These are phyloP conservation scores for Clavariopsis aquatica DNA, from an alignment of 495 filamentous ascomycete species.

Conservation along the genomic window DNA sequence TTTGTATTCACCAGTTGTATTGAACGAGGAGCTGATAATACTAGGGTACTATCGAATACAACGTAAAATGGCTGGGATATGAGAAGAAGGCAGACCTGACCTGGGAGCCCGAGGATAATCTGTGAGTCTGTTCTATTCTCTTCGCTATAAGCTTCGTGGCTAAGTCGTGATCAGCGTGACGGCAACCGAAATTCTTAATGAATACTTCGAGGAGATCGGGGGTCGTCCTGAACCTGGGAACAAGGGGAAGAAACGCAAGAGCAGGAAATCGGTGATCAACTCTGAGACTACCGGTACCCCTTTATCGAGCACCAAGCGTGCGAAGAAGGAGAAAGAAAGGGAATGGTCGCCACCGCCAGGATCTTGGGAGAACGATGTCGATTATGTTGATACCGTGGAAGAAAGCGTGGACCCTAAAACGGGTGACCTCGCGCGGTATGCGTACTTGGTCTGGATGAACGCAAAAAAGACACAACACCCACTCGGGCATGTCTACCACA, in stretches of 20 bases:
- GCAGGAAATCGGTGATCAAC: conserved; percentile 17
- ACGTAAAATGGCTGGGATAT: conserved; percentile 68
- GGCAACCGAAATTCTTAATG: conserved; percentile 55
- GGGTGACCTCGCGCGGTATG: conserved; percentile 47
- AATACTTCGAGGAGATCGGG: conserved; percentile 59
- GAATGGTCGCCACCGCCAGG: conserved; percentile 56
- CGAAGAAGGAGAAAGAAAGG: conserved; percentile 30
- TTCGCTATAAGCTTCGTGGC: background rate
- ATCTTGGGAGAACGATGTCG: conserved; percentile 60
- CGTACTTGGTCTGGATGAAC: conserved; percentile 60
- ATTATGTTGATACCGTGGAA: conserved; percentile 58
- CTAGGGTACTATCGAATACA: conserved; percentile 39
- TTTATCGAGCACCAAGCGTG: conserved; percentile 16
- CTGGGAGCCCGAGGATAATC: conserved; percentile 61
- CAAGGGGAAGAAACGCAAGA: conserved; percentile 28
- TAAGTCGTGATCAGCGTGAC: conserved; percentile 41
- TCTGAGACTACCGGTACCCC: conserved; percentile 19
- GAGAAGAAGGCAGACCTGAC: conserved; percentile 57
- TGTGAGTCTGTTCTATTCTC: conserved; percentile 47
- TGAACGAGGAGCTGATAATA: conserved; percentile 9
- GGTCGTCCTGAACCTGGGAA: conserved; percentile 52
- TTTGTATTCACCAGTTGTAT: background rate
- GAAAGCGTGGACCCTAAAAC: conserved; percentile 44
- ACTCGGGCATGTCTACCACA: conserved; percentile 40
- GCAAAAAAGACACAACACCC: conserved; percentile 44